Evolutionary conservation across 2,329 filamentous ascomycete genomes (phyloP).

Genomic region (Clathrospora elynae): DNA sequence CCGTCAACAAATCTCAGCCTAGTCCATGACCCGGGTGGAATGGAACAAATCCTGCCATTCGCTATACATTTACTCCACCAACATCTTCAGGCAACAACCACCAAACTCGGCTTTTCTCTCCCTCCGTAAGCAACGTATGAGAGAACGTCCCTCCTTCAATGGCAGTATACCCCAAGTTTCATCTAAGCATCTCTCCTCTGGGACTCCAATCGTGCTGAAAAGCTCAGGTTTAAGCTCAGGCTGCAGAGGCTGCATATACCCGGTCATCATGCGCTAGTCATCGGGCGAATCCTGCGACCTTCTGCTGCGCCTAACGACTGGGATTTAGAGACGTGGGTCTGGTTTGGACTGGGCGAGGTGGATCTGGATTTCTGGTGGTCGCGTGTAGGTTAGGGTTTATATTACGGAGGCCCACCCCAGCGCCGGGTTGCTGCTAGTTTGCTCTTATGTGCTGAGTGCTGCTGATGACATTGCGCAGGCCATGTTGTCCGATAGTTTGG

Average conservation of each 20-base stretch:
- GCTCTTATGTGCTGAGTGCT: background rate
- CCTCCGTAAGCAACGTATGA: conserved; percentile 6
- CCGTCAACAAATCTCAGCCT: no score
- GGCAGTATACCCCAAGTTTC: no score
- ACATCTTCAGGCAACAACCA: conserved; percentile 5
- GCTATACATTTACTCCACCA: conserved; percentile 5
- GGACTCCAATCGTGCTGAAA: conserved; percentile 1
- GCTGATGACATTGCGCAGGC: conserved; percentile 4
- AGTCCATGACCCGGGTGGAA: no score
- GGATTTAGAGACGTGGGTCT: conserved; percentile 3
- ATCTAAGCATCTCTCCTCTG: background rate
- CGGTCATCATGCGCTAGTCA: conserved; percentile 17
- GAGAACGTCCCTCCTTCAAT: background rate
- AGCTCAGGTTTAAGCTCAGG: conserved; percentile 7
- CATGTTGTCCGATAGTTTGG: conserved; percentile 8
- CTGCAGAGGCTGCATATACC: conserved; percentile 15
- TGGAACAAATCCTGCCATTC: no score
- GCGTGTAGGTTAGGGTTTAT: conserved; percentile 14
- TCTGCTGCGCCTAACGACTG: conserved; percentile 10
- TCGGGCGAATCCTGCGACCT: no score
- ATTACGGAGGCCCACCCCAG: conserved; percentile 10
- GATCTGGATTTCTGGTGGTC: conserved; percentile 4
- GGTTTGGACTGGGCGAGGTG: conserved; percentile 2
- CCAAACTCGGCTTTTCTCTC: conserved; percentile 1
- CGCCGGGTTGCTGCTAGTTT: conserved; percentile 1